These are phyloP conservation scores for Hibiscus mutabilis DNA, from an alignment of 345 rosid genomes.

Conservation along the genomic window DNA sequence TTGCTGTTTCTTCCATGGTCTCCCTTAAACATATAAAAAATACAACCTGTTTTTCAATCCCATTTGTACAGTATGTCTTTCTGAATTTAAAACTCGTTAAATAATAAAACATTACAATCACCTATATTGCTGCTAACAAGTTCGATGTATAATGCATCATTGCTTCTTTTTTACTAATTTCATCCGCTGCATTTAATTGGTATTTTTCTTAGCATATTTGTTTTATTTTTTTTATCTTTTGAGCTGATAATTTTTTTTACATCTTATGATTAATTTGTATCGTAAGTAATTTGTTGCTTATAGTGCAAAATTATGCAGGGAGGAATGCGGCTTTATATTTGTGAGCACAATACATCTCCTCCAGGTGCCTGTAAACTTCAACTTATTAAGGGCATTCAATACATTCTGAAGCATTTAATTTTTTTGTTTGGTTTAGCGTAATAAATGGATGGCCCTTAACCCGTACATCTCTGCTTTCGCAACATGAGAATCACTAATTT, in stretches of 20 bases:
- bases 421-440: not conserved
- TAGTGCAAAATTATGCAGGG: conserved; percentile 45
- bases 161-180: not conserved
- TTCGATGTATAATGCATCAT: not conserved
- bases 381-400: not conserved
- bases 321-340: conserved; percentile 63
- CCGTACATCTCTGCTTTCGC: not conserved
- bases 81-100: not conserved
- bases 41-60: not conserved
- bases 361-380: conserved; percentile 44
- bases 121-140: not conserved
- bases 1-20: not conserved
- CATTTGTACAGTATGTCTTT: not conserved
- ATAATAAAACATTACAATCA: not conserved
- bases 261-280: not conserved
- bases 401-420: not conserved
- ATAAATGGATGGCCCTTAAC: not conserved
- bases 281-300: not conserved
- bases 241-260: not conserved
- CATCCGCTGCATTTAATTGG: not conserved
- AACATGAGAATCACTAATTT: not conserved
- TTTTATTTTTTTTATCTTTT: not conserved
- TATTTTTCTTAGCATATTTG: not conserved
- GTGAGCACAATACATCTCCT: conserved; percentile 79
- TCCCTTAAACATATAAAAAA: not conserved